These are phyloP conservation scores for Colletotrichum sp. DNA, from an alignment of 2,329 filamentous ascomycete genomes.

Conservation along the genomic window DNA sequence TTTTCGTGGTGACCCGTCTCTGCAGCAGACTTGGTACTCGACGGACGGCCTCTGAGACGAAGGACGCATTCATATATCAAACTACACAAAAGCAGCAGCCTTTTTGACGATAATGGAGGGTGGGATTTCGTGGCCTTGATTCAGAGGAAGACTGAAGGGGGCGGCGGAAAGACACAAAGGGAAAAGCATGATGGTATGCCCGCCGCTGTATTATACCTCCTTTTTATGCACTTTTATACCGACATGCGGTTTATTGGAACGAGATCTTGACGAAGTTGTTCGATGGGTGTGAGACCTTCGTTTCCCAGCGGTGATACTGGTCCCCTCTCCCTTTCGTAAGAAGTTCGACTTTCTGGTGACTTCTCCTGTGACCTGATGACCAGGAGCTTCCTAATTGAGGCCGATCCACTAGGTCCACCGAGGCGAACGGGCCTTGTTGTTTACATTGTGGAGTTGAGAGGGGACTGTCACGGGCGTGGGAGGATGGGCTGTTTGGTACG, in stretches of 20 bases:
- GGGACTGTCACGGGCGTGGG: not conserved
- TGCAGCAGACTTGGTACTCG: not conserved
- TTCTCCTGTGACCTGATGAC: not conserved
- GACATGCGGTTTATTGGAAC: not conserved
- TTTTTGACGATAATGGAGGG: constrained; percentile 21
- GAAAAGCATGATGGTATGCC: constrained; percentile 9
- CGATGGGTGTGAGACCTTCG: not conserved
- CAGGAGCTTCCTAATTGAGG: not conserved
- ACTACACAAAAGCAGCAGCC: not conserved
- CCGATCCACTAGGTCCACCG: not conserved
- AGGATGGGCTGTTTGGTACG: rapidly evolving
- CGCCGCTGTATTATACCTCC: constrained; percentile 22
- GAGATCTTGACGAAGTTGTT: not conserved
- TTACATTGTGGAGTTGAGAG: not conserved
- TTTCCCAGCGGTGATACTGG: not conserved
- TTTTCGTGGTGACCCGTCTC: not conserved
- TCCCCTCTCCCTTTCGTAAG: not conserved
- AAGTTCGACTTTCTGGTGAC: rapidly evolving
- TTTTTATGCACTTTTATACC: not conserved
- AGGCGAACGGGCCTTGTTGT: not conserved
- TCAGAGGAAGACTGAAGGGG: not conserved
- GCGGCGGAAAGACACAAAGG: not conserved
- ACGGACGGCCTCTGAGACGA: not conserved
- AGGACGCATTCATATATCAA: not conserved
- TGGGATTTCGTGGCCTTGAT: not conserved